phyloP scores from a whole-genome alignment of 2,329 filamentous ascomycete genomes.

The Aureobasidium zeae region DNA sequence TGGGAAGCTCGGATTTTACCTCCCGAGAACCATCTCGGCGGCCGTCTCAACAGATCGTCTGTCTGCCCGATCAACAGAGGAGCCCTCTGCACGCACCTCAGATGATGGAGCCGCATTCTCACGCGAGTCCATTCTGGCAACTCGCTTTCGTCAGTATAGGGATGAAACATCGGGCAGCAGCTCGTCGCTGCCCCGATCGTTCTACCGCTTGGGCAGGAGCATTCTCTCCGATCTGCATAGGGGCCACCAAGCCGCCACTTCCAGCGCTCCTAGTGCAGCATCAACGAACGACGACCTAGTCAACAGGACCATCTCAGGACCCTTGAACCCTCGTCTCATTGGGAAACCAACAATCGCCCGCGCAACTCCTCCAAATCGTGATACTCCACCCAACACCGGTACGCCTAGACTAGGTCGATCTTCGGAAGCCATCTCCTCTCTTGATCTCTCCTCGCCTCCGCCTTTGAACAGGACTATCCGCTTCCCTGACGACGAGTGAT shows the following conservation, averaged over 20 bases:
- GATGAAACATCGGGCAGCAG: neutral
- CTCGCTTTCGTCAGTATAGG: slow-evolving; percentile 5
- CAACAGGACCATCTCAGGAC: slow-evolving; percentile 12
- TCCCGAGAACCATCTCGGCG: slow-evolving; percentile 54
- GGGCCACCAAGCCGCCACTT: slow-evolving; percentile 5
- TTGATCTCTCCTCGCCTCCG: slow-evolving; percentile 1
- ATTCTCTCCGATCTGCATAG: slow-evolving; percentile 2
- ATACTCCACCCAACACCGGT: slow-evolving; percentile 15
- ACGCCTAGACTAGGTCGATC: slow-evolving; percentile 1
- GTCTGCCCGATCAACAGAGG: slow-evolving; percentile 22
- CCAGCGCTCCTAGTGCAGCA: slow-evolving; percentile 12
- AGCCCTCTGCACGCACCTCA: slow-evolving; percentile 20
- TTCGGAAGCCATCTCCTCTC: neutral
- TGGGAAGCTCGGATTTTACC: slow-evolving; percentile 53
- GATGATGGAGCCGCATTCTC: neutral
- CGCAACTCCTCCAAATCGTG: neutral
- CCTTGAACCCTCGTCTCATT: slow-evolving; percentile 10
- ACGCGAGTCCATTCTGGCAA: slow-evolving; percentile 7
- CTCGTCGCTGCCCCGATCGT: slow-evolving; percentile 7
- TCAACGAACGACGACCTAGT: slow-evolving; percentile 17
- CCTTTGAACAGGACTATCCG: slow-evolving; percentile 26
- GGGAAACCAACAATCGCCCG: slow-evolving; percentile 1
- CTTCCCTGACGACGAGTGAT: slow-evolving; percentile 27
- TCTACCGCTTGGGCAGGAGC: slow-evolving; percentile 6
- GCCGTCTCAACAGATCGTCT: slow-evolving; percentile 37